Conservation (phyloP, 2,329 filamentous ascomycete genomes). For the Claviceps sp. region DNA sequence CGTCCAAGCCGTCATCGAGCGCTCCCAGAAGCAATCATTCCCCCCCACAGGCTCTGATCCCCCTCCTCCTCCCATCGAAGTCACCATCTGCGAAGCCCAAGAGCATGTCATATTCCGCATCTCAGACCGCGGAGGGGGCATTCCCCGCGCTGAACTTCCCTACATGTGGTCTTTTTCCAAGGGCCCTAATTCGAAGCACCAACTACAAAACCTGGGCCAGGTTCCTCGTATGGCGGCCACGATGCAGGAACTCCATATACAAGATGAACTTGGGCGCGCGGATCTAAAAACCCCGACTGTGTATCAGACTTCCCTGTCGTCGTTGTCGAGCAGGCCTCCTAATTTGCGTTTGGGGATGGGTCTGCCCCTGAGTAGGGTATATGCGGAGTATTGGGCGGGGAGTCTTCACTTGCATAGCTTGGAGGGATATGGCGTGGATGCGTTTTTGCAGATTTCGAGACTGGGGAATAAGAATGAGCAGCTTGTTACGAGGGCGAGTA, state of each 20-base stretch:
- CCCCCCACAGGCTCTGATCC: conserved; percentile 56
- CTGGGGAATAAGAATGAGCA: conserved; percentile 97
- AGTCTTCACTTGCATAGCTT: conserved; percentile 81
- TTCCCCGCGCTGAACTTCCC: conserved; percentile 71
- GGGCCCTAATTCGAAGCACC: conserved; percentile 62
- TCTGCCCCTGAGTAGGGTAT: conserved; percentile 82
- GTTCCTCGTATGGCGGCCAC: conserved; percentile 91
- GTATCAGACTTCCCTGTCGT: conserved; percentile 54
- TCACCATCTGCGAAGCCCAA: conserved; percentile 84
- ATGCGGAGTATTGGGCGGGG: conserved; percentile 96
- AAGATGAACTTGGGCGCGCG: conserved; percentile 26
- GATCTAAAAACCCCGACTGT: conserved; percentile 27
- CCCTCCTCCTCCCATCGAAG: conserved; percentile 68
- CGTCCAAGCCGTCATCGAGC: conserved; percentile 81
- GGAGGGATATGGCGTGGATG: conserved; percentile 91
- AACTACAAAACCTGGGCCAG: conserved; percentile 71
- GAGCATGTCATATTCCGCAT: conserved; percentile 95
- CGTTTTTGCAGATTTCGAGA: conserved; percentile 90
- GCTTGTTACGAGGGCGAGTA: conserved; percentile 61
- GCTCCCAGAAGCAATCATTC: conserved; percentile 33
- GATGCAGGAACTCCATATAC: conserved; percentile 65
- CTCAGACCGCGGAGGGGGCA: conserved; percentile 88
- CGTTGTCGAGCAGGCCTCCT: conserved; percentile 70
- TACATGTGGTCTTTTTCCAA: conserved; percentile 97
- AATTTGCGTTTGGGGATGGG: conserved; percentile 86